Evolutionary conservation across 345 rosid genomes (phyloP).

Genomic region (Arabidopsis suecica): DNA sequence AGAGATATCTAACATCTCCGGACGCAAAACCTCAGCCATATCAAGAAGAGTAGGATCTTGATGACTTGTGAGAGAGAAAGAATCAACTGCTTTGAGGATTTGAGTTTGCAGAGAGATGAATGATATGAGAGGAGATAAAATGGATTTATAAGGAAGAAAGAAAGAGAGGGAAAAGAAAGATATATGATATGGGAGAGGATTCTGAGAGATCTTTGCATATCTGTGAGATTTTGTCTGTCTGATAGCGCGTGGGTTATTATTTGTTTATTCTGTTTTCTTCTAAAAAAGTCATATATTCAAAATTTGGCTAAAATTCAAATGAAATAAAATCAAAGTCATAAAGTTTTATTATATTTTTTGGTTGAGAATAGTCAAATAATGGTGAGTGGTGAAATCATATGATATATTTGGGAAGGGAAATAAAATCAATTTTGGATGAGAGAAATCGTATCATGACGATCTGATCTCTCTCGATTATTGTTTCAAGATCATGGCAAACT

Average conservation of each 20-base stretch:
- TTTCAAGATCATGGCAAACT: slow-evolving; percentile 17
- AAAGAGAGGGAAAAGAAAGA: slow-evolving; percentile 31
- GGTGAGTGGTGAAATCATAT: slow-evolving; percentile 40
- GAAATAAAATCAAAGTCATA: slow-evolving; percentile 13
- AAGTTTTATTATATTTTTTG: not conserved
- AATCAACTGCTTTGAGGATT: no score
- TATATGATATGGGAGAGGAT: slow-evolving; percentile 41
- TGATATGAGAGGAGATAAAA: slow-evolving; percentile 11
- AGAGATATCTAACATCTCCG: slow-evolving; percentile 32
- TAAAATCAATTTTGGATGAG: slow-evolving; percentile 3
- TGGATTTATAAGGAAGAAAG: slow-evolving; percentile 39
- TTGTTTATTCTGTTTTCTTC: slow-evolving; percentile 38
- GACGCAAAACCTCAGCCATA: slow-evolving; percentile 48
- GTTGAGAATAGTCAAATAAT: slow-evolving; percentile 31
- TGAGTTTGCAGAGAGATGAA: slow-evolving; percentile 12
- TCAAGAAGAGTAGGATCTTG: not conserved
- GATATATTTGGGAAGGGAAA: slow-evolving; percentile 21
- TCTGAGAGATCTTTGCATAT: slow-evolving; percentile 44
- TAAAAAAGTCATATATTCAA: slow-evolving; percentile 30
- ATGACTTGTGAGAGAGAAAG: not conserved
- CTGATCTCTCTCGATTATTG: slow-evolving; percentile 33
- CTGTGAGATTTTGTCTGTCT: slow-evolving; percentile 47
- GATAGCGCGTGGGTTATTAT: slow-evolving; percentile 38
- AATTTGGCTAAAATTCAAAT: slow-evolving; percentile 20
- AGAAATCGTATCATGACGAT: slow-evolving; percentile 39